Base-by-base conservation (phyloP, 768 basidiomycete genomes). In the Mrakia frigida region DNA sequence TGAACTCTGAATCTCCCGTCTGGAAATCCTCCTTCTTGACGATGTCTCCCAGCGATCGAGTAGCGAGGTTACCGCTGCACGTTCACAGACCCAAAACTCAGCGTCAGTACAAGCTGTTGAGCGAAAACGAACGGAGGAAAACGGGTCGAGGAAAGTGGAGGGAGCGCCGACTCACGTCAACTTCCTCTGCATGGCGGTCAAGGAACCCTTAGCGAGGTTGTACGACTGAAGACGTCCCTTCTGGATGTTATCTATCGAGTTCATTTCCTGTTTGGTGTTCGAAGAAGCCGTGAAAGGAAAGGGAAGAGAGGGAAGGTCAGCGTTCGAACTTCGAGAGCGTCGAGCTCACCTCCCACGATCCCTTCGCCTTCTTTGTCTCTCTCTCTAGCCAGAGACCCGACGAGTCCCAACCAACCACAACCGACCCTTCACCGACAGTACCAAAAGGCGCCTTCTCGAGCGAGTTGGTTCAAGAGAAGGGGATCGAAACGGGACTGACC, bases 201-300 rank as follows among this genome's bases (percentile, higher is more conserved):
- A 86, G 67, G 92, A 90, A 0, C 96, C 96, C 83, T 99, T 99
- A 69, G 93, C 91, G 18, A 96, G 85, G 82, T 94, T 95, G 84
- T 99, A 99, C 81, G 89, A 90, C 80, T 90, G 92, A 56, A 94
- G 85, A 84, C 97, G 98, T 59, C 89, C 86, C 85, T 96, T 96
- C 88, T 97, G 92, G 53, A 92, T 89, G 81, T 91, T 92, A 83
- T 99, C 97, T 78, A 98, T 94, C 31, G 93, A 93, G 33, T 86
- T 86, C 89, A 96, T 93, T 87, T 98, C 97, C 95, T 95, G 81
- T n/a, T n/a, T n/a, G n/a, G n/a, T n/a, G n/a, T n/a, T n/a, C 7
- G 35, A 74, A 21, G 28, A 37, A 39, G 11, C 11, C 11, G 46
- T 74, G 76, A 25, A 28, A 9, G 31, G 11, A 1, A 52, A 18